Base-by-base conservation (phyloP, 2,329 filamentous ascomycete species). In the Pestalotiopsis sp. region DNA sequence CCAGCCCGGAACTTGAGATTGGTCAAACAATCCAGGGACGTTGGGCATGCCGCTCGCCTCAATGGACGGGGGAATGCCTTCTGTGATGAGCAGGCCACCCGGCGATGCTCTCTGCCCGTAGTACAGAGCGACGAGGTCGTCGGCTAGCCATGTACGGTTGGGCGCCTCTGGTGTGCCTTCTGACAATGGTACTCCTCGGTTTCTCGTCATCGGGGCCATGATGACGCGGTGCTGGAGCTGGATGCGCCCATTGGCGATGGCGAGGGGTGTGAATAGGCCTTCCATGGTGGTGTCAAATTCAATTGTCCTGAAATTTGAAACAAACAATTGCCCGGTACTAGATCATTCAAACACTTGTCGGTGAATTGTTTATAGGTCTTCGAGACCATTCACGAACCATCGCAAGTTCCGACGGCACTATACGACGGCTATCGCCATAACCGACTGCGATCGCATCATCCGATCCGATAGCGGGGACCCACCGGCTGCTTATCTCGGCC, bases 1-100 rank as follows among this genome's bases (percentile, higher is more conserved):
- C 89, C 89, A 91, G 0, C 80, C 83, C 2, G 80, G 80, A 63
- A 88, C 81, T 72, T 89, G 87, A 20, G 78, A 81, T 1, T 81
- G 75, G 62, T 75, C 84, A 74, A 81, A 89, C 71, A 91, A 84
- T 1, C 86, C 88, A 0, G 89, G 88, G 0, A 83, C 82, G 67
- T 86, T 84, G 30, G 78, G 71, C 73, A 74, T 75, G 5, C 69
- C 73, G 40, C 72, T 75, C 4, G 65, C 11, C 74, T 80, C 73
- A 59, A 81, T 52, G 73, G 75, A 84, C 75, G 80, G 86, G 78
- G 82, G 82, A 6, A 87, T 83, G 0, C 75, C 82, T 66, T 85
- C 82, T 1, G 78, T 78, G 64, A 85, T 79, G 22, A 85, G 70
- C 0, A 84, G 74, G 11, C 83, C 82, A 0, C 82, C 81, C 1